These are phyloP conservation scores for Cyclotella choctawhatcheeana DNA, from an alignment of 108 stramenopile genomes.

Conservation along the genomic window DNA sequence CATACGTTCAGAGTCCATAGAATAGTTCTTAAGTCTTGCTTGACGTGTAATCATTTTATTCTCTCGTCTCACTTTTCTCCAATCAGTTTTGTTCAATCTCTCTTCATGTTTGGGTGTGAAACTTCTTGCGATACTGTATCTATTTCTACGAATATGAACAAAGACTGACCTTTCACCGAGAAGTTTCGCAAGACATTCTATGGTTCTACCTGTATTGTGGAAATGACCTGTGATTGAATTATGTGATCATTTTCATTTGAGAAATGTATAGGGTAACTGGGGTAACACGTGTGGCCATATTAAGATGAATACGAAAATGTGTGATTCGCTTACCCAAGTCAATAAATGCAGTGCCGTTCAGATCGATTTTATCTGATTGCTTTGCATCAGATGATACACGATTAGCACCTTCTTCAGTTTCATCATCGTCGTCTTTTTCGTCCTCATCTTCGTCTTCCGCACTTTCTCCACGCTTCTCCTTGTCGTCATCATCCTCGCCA, in stretches of 20 bases:
- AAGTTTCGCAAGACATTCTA: constrained; percentile 23
- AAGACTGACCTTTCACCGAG: constrained; percentile 15
- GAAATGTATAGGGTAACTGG: too few relatives aligned
- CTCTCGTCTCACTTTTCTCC: background rate
- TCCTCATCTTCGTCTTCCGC: constrained; percentile 11
- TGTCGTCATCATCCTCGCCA: too few relatives aligned
- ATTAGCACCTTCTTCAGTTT: background rate
- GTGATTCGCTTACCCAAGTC: constrained; percentile 5
- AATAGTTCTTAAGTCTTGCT: background rate
- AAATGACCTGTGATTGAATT: constrained; percentile 11
- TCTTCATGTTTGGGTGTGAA: constrained; percentile 5
- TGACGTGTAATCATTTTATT: background rate
- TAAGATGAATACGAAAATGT: background rate
- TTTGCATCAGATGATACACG: background rate
- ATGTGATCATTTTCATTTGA: too few relatives aligned
- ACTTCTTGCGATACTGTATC: constrained; percentile 20
- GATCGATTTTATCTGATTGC: background rate
- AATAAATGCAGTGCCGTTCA: background rate
- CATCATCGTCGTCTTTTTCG: background rate
- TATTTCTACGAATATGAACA: constrained; percentile 14
- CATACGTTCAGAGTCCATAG: background rate
- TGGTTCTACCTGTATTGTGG: constrained; percentile 20
- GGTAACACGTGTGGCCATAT: too few relatives aligned
- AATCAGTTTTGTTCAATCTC: background rate
- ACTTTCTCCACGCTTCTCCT: background rate